Evolutionary conservation across 2,329 filamentous ascomycete genomes (phyloP).

Genomic region (Sporothrix luriei): DNA sequence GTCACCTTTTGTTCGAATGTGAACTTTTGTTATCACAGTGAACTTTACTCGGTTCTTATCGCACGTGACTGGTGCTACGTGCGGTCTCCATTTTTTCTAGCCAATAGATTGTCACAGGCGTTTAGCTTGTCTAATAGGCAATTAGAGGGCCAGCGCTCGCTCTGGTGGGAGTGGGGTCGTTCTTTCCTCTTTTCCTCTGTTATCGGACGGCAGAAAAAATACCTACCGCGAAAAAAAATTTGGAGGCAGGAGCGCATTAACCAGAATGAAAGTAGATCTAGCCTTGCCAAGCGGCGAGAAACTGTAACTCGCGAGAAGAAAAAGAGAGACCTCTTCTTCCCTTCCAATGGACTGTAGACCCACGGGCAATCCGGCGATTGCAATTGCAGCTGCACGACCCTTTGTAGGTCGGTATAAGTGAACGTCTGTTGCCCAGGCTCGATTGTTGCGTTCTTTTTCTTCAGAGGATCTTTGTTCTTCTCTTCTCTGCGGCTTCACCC

Average conservation of each 20-base stretch:
- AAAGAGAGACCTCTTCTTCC: conserved; percentile 9
- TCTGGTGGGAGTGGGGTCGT: conserved; percentile 29
- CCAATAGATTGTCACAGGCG: conserved; percentile 1
- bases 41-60: background rate
- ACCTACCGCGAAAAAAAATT: conserved; percentile 18
- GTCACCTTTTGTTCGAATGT: background rate
- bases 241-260: conserved; percentile 25
- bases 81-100: background rate
- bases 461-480: background rate
- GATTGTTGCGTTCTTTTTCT: background rate
- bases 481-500: background rate
- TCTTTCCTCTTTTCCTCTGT: conserved; percentile 15
- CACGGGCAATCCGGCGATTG: conserved; percentile 31
- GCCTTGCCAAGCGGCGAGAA: conserved; percentile 17
- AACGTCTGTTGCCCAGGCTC: background rate
- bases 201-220: conserved; percentile 28
- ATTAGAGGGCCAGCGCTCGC: too few relatives aligned
- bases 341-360: conserved; percentile 30
- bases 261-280: conserved; percentile 22
- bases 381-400: conserved; percentile 28
- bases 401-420: conserved; percentile 25
- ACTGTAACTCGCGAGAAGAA: background rate
- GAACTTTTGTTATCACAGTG: background rate
- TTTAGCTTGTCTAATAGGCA: background rate
- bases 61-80: background rate